Base-by-base conservation (phyloP, 179 eudicot species). In the Silene vulgaris region DNA sequence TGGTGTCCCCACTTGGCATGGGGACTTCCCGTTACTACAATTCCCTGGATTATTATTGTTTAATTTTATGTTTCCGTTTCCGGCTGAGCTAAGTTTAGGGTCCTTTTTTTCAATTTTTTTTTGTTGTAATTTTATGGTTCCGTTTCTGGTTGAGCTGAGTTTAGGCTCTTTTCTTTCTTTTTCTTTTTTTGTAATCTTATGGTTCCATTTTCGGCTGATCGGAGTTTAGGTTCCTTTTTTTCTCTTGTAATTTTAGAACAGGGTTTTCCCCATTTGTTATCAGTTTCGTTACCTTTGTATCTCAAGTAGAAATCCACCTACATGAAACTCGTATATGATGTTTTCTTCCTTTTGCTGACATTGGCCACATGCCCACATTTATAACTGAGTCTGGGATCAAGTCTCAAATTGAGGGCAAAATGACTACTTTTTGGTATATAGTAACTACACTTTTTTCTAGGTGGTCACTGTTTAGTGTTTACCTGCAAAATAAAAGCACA, bases 211-310 rank as follows among this genome's bases (percentile, higher is more conserved):
- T 4, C 23, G 14, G 50, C 65, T 3, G 82, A 75, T 77, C 60
- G 57, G 69, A 29, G 30, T 69, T 17, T 75, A 69, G 63, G 76
- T 72, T 54, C 78, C 32, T n/a, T 57, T 13, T 50, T 50, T 50
- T 50, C 52, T 52, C 5, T 70, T 77, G 79, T 71, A 81, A 78
- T 78, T 50, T 60, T 71, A 75, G 69, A 74, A 54, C 21, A 23
- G 68, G 1, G 65, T 65, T 54, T 26, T 68, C 8, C 37, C 30
- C 35, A 60, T 73, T 66, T 54, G 63, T 32, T 13, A 52, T 77
- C 43, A 57, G 12, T 72, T 23, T 30, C 40, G 43, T 59, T 65
- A 8, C 19, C 63, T 70, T 14, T 16, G 20, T 54, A 6, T 76
- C 62, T 57, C 48, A 37, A 30, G 40, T 64, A 64, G 76, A 67